Evolutionary conservation across 441 rosid species (phyloP).

Genomic region (Melastoma candidum): DNA sequence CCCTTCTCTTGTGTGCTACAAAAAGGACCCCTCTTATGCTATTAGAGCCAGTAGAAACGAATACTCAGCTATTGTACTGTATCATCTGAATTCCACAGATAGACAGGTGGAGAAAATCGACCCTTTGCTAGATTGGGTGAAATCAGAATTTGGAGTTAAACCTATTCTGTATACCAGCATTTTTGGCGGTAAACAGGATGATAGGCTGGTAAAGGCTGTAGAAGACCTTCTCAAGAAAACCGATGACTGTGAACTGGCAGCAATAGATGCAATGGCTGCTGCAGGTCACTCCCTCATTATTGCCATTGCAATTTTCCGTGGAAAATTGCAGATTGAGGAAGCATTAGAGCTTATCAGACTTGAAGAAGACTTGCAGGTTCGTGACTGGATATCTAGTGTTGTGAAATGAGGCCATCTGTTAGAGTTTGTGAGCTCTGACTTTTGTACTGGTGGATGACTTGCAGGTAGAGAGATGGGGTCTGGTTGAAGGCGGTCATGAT

Average conservation of each 20-base stretch:
- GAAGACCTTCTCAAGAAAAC: conserved; percentile 55
- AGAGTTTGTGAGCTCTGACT: too few species aligned
- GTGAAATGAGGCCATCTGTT: too few species aligned
- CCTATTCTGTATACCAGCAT: conserved; percentile 71
- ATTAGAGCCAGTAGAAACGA: too few species aligned
- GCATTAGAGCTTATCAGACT: conserved; percentile 82
- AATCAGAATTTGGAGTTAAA: conserved; percentile 74
- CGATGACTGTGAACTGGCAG: conserved; percentile 76
- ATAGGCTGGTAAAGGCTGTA: conserved; percentile 59
- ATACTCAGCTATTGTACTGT: neutral
- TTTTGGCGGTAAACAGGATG: conserved; percentile 89
- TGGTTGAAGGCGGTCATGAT: conserved; percentile 98
- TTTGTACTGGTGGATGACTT: neutral
- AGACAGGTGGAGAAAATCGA: conserved; percentile 77
- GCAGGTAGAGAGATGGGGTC: conserved; percentile 93
- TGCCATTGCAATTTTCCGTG: conserved; percentile 54
- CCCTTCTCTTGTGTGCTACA: too few species aligned
- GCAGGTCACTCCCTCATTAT: conserved; percentile 78
- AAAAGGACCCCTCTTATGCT: too few species aligned
- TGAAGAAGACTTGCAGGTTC: conserved; percentile 97
- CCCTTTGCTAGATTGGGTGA: conserved; percentile 83
- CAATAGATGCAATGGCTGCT: conserved; percentile 83
- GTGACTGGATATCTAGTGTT: neutral
- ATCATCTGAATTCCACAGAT: conserved; percentile 28
- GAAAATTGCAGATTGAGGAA: conserved; percentile 78